Base-by-base conservation (phyloP, 2,329 filamentous ascomycete genomes). In the Diplodia sapinea region DNA sequence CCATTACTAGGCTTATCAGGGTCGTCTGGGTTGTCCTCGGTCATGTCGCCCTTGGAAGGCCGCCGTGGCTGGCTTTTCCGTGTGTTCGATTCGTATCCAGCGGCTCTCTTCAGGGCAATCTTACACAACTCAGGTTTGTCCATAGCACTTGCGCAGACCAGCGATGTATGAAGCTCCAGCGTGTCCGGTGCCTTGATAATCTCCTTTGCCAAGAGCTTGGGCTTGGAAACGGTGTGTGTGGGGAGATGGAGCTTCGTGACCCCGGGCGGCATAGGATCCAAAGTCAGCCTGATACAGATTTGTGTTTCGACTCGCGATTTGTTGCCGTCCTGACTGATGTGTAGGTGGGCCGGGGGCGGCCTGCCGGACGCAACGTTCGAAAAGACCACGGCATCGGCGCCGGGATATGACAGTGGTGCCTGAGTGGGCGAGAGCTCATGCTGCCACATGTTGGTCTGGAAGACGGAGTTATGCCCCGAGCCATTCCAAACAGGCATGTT, bases 241-340 rank as follows among this genome's bases (percentile, higher is more conserved):
- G 94, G 95, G 17, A 99, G 86, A 74, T 96, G 93, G 62, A 98
- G 82, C 76, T 90, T 92, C 70, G 90, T 91, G 68, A 94, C 87
- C 12, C 91, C 90, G 0, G 85, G 81, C 1, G 94, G 93, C 56
- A 96, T 82, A 23, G 91, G 88, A 68, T 88, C 89, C 49, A 98
- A 80, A 0, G 89, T 91, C 79, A 98, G 85, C 73, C 90, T 90
- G 72, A 97, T 92, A 9, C 91, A 92, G 72, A 98, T 97, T 76
- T 98, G 95, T 0, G 95, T 98, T 81, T 99, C 95, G 20, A 98
- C 95, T 26, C 95, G 89, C 17, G 94, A 97, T 79, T 97, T 98
- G 67, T 77, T 52, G 17, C 59, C 59, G 9, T 65, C 61, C n/a
- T 68, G 61, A 3, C 51, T 51, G 33, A 68, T 65, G n/a, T 40